Conservation (phyloP, 2,329 filamentous ascomycete genomes). For the Pseudogymnoascus sp. region DNA sequence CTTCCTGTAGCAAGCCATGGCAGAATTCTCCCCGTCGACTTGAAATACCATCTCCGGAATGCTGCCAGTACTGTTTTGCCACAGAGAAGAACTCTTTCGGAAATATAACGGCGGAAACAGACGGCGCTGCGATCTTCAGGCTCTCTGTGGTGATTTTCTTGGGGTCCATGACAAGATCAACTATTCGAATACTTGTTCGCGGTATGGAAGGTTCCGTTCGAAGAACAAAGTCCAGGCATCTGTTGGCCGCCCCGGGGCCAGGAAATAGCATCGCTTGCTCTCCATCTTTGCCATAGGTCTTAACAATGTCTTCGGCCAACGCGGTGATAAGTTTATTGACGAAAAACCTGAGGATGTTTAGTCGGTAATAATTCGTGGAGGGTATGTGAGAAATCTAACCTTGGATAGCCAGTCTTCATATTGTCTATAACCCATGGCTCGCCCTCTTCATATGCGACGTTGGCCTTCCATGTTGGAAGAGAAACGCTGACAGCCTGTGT, state of each 20-base stretch:
- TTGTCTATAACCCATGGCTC: constrained; percentile 75
- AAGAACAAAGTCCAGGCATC: constrained; percentile 68
- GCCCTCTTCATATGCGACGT: constrained; percentile 90
- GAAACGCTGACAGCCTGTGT: constrained; percentile 88
- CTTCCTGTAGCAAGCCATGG: constrained; percentile 64
- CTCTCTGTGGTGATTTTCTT: constrained; percentile 44
- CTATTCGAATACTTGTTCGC: constrained; percentile 41
- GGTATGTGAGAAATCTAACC: constrained; percentile 41
- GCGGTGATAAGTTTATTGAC: constrained; percentile 75
- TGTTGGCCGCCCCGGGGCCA: constrained; percentile 57
- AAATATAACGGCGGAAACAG: constrained; percentile 65
- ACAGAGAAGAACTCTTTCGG: constrained; percentile 57
- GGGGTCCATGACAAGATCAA: constrained; percentile 58
- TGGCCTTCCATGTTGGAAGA: constrained; percentile 84
- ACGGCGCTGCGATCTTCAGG: constrained; percentile 49
- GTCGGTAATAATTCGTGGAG: constrained; percentile 13
- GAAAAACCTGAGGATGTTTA: constrained; percentile 61
- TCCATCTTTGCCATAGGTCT: constrained; percentile 52
- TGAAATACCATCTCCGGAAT: constrained; percentile 86
- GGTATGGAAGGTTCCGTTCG: constrained; percentile 48
- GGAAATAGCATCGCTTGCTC: constrained; percentile 80
- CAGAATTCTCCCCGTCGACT: constrained; percentile 90
- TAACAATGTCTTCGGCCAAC: constrained; percentile 62
- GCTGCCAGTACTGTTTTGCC: constrained; percentile 97
- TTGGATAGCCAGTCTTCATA: constrained; percentile 87